phyloP scores from a whole-genome alignment of 768 basidiomycete genomes.

The Naganishia vaughanmartiniae region DNA sequence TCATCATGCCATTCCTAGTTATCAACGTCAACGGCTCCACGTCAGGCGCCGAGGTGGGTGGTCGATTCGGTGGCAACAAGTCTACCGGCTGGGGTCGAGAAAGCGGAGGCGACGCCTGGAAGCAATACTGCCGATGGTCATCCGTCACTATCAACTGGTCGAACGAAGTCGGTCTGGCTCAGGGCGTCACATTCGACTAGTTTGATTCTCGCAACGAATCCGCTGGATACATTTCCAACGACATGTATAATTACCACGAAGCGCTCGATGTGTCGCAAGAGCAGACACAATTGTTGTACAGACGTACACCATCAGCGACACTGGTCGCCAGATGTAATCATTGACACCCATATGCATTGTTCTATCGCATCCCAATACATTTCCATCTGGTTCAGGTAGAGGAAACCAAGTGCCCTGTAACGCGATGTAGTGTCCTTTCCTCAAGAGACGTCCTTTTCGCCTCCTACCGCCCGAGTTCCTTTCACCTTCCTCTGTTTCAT shows the following conservation, averaged over 20 bases:
- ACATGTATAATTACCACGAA: background rate
- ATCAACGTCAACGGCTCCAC: slow-evolving; percentile 66
- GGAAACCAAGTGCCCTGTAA: no score
- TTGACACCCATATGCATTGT: slow-evolving; percentile 2
- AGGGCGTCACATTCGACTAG: slow-evolving; percentile 77
- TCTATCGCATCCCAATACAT: no score
- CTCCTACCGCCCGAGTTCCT: no score
- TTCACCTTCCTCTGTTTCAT: no score
- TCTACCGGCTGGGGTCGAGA: slow-evolving; percentile 70
- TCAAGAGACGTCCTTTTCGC: no score
- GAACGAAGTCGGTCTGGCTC: slow-evolving; percentile 81
- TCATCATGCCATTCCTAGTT: slow-evolving; percentile 31
- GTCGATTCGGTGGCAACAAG: slow-evolving; percentile 73
- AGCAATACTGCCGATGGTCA: slow-evolving; percentile 65
- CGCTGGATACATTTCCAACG: background rate
- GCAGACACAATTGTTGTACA: background rate
- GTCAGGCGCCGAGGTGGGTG: slow-evolving; percentile 71
- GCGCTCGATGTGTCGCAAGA: background rate
- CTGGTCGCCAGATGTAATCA: background rate
- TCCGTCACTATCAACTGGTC: slow-evolving; percentile 86
- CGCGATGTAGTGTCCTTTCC: no score
- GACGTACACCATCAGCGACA: background rate
- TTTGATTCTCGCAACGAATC: background rate
- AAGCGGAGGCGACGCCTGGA: slow-evolving; percentile 98
- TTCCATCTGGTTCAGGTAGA: no score